Base-by-base conservation (phyloP, 768 basidiomycete species). In the Vishniacozyma victoriae region DNA sequence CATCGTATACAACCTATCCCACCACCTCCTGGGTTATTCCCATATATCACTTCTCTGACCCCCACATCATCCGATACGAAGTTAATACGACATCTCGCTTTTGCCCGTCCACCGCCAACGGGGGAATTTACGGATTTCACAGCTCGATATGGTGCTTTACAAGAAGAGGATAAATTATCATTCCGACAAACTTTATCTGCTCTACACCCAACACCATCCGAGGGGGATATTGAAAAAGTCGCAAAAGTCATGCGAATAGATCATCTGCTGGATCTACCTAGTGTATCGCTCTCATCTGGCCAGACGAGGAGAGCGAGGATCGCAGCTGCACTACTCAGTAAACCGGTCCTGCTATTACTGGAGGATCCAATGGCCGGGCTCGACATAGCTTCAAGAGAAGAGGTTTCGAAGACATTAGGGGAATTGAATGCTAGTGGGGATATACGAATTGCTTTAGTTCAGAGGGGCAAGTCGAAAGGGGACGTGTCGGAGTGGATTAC, bases 81-180 rank as follows among this genome's bases (percentile, higher is more conserved):
- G 52, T 77, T 82, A 15, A 75, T 78, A 1, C 75, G 77, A 26
- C 64, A 70, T 16, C 75, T 74, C 0, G 71, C 62, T 14, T 72
- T 73, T 50, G 70, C 73, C 3, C 64, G 59, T 48, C 72, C 58
- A 51, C 67, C 62, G 12, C 22, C 47, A 39, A 58, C 58, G 35
- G 82, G 84, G 6, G 86, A 79, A 11, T 97, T 97, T 73, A 85
- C 86, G 52, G 92, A 97, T 72, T 95, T 85, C 63, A 86, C 89
- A 0, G 89, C 91, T 2, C 81, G 91, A 2, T 97, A 96, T 66
- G 89, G 87, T 18, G 85, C 87, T 0, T 79, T 90, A 31, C 76
- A 85, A 15, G 91, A 93, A 15, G 87, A 85, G 62, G 92, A 93
- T 63, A 78, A 79, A 23, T 69, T 82, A 44, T 88, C 91, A 0